Evolutionary conservation across 2,329 filamentous ascomycete genomes (phyloP).

Genomic region (Sporothrix inflata): DNA sequence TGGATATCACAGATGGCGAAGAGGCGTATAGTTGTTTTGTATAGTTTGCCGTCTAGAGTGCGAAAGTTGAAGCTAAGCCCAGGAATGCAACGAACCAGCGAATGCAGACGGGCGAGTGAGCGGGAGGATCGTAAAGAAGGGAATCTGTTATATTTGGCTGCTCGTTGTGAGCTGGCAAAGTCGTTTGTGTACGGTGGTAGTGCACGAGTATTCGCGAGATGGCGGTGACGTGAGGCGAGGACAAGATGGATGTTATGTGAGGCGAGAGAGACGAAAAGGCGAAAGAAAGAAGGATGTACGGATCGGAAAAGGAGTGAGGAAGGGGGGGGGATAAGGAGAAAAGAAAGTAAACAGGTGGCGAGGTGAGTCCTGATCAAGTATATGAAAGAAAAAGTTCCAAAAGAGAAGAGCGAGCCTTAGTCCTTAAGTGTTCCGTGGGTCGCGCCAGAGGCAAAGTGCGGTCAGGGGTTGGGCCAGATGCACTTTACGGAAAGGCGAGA

Average conservation of each 20-base stretch:
- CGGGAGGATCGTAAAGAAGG: not conserved
- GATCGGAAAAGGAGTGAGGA: not conserved
- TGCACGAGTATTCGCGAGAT: not conserved
- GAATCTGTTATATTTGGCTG: too few species aligned
- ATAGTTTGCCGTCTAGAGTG: not conserved
- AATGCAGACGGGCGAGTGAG: constrained; percentile 27
- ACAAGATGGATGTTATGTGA: not conserved
- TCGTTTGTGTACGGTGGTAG: not conserved
- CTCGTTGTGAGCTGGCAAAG: not conserved
- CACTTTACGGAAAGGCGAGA: not conserved
- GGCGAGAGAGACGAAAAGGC: not conserved
- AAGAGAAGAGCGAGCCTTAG: constrained; percentile 4
- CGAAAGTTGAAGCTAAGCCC: constrained; percentile 1
- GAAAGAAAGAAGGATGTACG: not conserved
- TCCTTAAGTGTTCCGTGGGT: constrained; percentile 16
- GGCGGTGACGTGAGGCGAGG: not conserved
- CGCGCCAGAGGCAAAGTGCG: not conserved
- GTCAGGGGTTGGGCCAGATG: constrained; percentile 23
- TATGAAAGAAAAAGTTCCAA: constrained; percentile 3
- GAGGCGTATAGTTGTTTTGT: not conserved
- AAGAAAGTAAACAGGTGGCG: constrained; percentile 3
- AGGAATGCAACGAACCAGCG: constrained; percentile 34
- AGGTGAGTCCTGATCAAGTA: not conserved
- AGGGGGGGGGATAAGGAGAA: not conserved
- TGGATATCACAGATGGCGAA: not conserved